Conservation (phyloP, 2,329 filamentous ascomycete species). For the Fusarium multiceps region DNA sequence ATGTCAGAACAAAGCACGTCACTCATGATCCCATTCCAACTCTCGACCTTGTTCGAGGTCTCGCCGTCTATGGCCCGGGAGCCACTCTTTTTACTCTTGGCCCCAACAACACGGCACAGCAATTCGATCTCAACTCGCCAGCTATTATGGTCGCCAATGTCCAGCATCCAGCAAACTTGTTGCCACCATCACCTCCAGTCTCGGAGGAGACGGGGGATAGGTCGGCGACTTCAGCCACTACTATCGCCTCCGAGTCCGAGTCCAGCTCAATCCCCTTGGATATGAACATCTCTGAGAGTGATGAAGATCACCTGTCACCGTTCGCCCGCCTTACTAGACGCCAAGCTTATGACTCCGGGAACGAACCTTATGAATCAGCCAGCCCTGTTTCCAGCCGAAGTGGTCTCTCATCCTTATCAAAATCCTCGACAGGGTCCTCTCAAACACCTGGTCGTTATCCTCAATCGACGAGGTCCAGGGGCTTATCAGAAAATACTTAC, state of each 20-base stretch:
- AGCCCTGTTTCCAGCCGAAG: slow-evolving; percentile 75
- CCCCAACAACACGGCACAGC: slow-evolving; percentile 88
- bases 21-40: slow-evolving; percentile 90
- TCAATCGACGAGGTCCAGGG: slow-evolving; percentile 64
- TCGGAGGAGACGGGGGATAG: slow-evolving; percentile 76
- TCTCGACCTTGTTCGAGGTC: slow-evolving; percentile 80
- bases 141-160: slow-evolving; percentile 85
- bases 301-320: slow-evolving; percentile 81
- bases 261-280: slow-evolving; percentile 67
- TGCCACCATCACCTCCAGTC: slow-evolving; percentile 85
- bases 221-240: slow-evolving; percentile 58
- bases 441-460: slow-evolving; percentile 62
- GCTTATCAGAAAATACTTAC: slow-evolving; percentile 72
- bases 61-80: slow-evolving; percentile 89
- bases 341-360: slow-evolving; percentile 70
- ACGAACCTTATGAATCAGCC: slow-evolving; percentile 69
- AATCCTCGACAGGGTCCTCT: slow-evolving; percentile 67
- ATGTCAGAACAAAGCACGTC: slow-evolving; percentile 97
- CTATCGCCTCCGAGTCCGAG: slow-evolving; percentile 65
- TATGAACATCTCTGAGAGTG: slow-evolving; percentile 74
- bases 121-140: slow-evolving; percentile 91
- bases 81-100: slow-evolving; percentile 94
- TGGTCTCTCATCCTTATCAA: slow-evolving; percentile 68
- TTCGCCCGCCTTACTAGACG: slow-evolving; percentile 80
- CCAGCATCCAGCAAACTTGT: slow-evolving; percentile 82